Conservation (phyloP, 2,329 filamentous ascomycete genomes). For the Diaporthe velutina region DNA sequence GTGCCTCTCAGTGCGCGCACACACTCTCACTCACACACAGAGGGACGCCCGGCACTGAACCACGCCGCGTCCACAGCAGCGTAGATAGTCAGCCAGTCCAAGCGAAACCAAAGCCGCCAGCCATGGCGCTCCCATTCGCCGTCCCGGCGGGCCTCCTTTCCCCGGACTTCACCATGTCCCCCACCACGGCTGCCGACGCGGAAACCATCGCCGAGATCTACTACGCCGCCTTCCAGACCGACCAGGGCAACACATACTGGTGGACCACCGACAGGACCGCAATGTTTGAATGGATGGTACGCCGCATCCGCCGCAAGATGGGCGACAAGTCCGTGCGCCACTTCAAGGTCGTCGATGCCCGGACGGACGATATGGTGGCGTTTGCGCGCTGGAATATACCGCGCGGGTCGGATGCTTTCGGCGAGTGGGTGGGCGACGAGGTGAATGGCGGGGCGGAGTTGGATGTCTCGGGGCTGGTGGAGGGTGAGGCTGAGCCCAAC, state of each 20-base stretch:
- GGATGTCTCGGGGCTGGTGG: neutral
- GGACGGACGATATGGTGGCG: neutral
- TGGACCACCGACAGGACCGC: slow-evolving; percentile 7
- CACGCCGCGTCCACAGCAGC: neutral
- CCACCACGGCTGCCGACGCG: neutral
- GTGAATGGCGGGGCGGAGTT: neutral
- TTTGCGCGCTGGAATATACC: slow-evolving; percentile 19
- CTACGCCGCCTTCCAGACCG: slow-evolving; percentile 20
- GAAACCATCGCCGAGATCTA: slow-evolving; percentile 14
- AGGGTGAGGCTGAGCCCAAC: neutral
- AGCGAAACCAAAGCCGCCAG: neutral
- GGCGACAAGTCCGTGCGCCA: neutral
- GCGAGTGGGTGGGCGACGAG: neutral
- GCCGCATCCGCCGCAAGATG: slow-evolving; percentile 15
- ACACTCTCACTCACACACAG: neutral
- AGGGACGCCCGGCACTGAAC: neutral
- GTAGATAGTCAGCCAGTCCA: neutral
- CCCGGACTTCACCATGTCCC: slow-evolving; percentile 3
- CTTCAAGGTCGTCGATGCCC: slow-evolving; percentile 18
- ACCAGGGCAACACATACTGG: slow-evolving; percentile 20
- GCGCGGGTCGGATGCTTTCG: neutral
- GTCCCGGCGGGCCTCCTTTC: slow-evolving; percentile 3
- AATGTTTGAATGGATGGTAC: slow-evolving; percentile 14
- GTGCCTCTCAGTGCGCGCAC: neutral
- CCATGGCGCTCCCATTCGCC: slow-evolving; percentile 5